Evolutionary conservation across 306 rosid genomes (phyloP), one percentile per base, ranked within the genome.

Genomic region (Glycine soja): DNA sequence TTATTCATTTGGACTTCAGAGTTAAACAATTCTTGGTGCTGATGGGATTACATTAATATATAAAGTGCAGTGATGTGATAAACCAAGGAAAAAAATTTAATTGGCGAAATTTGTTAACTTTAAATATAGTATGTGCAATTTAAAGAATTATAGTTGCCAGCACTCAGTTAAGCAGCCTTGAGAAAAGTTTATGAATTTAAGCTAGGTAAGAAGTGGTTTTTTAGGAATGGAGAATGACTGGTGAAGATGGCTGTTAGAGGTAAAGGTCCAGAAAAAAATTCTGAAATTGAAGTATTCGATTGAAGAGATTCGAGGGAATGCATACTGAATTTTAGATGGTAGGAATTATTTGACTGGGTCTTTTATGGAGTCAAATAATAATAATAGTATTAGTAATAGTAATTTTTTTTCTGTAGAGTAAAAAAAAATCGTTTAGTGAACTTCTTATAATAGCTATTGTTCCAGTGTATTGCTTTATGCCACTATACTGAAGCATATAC

Each of bases 241-340:
- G 15, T 40, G 32, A 63, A 52, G 54, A 34, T 46, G 52, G 36
- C 34, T 19, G 53, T 75, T 46, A 59, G 59, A 68, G 40, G 6
- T 47, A 15, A 15, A 53, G 58, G 58, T 6, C 2, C 24, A 6
- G 4, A 8, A 53, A 53, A 19, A 24, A 71, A 53, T 9, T 8
- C 76, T 77, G 76, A 59, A 81, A 71, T 56, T 34, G 30, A 72
- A 61, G 34, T 53, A 74, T 46, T 53, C 14, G 19, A n/a, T n/a
- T 51, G 54, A 30, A 61, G 53, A 52, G 8, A 40, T 76, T 24
- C 3, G 16, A 19, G 48, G 15, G 67, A 82, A 53, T 59, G 13
- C 57, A 58, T 7, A 58, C 67, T 36, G 19, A 66, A 73, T 6
- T 46, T 62, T 45, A 71, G 67, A 59, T 61, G 32, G 52, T 71